phyloP scores from a whole-genome alignment of 805 yeast genomes.

The Teunomyces pallodes region DNA sequence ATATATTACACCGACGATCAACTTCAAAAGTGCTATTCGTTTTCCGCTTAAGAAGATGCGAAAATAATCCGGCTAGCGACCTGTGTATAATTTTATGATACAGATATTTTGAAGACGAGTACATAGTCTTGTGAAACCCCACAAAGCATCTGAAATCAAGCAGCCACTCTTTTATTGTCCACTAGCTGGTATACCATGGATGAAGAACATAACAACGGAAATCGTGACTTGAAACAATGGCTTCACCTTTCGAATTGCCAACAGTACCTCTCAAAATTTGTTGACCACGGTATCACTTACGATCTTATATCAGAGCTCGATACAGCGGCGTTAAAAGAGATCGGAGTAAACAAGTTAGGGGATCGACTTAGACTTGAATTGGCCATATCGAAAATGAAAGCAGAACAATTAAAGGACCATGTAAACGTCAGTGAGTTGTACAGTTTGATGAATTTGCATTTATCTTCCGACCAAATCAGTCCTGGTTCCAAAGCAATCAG shows the following conservation, averaged over 20 bases:
- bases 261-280: slow-evolving; percentile 31
- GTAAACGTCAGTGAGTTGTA: slow-evolving; percentile 27
- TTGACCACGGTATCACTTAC: slow-evolving; percentile 52
- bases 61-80: neutral
- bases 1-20: too few species aligned
- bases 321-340: slow-evolving; percentile 58
- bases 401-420: slow-evolving; percentile 22
- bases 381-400: slow-evolving; percentile 49
- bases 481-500: slow-evolving; percentile 1
- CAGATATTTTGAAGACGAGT: neutral
- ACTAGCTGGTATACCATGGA: neutral
- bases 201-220: neutral
- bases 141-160: neutral
- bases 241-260: slow-evolving; percentile 33
- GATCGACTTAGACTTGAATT: slow-evolving; percentile 72
- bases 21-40: too few species aligned
- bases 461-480: slow-evolving; percentile 7
- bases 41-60: too few species aligned
- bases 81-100: neutral
- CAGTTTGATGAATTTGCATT: slow-evolving; percentile 14
- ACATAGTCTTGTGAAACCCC: slow-evolving; percentile 1
- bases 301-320: slow-evolving; percentile 63
- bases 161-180: neutral
- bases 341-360: slow-evolving; percentile 78
- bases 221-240: slow-evolving; percentile 33